Base-by-base conservation (phyloP, 2,329 filamentous ascomycete species). In the Fusarium avenaceum region DNA sequence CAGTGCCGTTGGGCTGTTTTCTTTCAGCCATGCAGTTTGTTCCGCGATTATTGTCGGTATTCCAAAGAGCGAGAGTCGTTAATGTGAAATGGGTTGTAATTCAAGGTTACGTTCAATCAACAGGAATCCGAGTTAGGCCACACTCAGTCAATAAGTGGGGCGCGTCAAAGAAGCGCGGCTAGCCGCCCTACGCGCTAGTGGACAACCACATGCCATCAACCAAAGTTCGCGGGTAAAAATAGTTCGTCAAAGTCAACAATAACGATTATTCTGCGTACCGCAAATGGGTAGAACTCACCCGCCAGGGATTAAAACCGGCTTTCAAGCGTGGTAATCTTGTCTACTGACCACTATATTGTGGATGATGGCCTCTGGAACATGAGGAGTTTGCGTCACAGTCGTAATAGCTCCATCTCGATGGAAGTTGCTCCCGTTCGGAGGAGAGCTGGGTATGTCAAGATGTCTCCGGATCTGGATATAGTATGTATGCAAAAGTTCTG, bases 11-110 rank as follows among this genome's bases (percentile, higher is more conserved):
- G 35, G 56, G 56, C 46, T 72, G 69, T 48, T 78, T 80, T 42
- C 69, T 76, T 57, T 80, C 78, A 26, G 78, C 75, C 79, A 80
- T 80, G 43, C 57, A 70, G 17, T 38, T 8, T 15, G 22, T 20
- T 32, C 19, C 11, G 15, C 10, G 19, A 9, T 38, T 13, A 19
- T 26, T 22, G 13, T 49, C 40, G 43, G 9, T 42, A 19, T 15
- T 30, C 51, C 28, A 20, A 40, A 47, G 38, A n/a, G 44, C 30
- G 38, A 30, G 33, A 33, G 7, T 38, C 38, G 30, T 53, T n/a
- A 14, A 26, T 11, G 24, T 38, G 33, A 44, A 35, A 42, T 38
- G 32, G 35, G 35, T 33, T 40, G 38, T 28, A 38, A 33, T 43
- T 49, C 24, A 44, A 52, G 50, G 51, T 66, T 43, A 26, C 26